Conservation (phyloP, 495 filamentous ascomycete species). For the Penicillium maclennaniae region DNA sequence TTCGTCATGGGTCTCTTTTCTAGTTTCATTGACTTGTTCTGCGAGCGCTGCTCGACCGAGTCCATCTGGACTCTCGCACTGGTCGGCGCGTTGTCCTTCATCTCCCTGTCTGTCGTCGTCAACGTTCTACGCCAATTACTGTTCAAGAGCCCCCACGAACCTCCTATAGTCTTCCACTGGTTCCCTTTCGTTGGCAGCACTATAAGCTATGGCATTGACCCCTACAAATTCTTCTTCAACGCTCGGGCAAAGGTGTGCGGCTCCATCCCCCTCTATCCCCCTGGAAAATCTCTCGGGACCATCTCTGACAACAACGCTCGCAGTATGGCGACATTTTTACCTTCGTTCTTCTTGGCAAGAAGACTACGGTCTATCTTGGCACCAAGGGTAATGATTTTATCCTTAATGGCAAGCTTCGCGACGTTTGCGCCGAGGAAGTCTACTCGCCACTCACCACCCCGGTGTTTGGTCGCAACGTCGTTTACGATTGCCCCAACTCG, state of each 20-base stretch:
- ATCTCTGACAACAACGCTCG: conserved; percentile 10
- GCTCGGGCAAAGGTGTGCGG: conserved; percentile 50
- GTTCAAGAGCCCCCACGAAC: conserved; percentile 61
- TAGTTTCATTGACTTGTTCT: conserved; percentile 33
- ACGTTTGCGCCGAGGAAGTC: conserved; percentile 62
- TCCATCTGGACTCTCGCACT: conserved; percentile 30
- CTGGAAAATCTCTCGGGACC: neutral
- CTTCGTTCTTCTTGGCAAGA: conserved; percentile 60
- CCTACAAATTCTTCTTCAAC: conserved; percentile 57
- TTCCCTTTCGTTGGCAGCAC: conserved; percentile 61
- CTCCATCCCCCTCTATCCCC: neutral
- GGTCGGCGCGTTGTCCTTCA: conserved; percentile 27
- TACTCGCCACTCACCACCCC: conserved; percentile 59
- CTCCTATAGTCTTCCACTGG: conserved; percentile 64
- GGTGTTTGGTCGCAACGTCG: conserved; percentile 60
- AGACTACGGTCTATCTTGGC: conserved; percentile 58
- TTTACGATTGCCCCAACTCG: conserved; percentile 63
- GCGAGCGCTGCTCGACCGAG: conserved; percentile 38
- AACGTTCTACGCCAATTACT: conserved; percentile 70
- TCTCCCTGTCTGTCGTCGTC: conserved; percentile 39
- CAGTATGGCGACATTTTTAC: conserved; percentile 66
- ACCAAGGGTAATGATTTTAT: conserved; percentile 63
- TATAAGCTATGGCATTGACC: conserved; percentile 62
- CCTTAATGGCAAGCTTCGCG: conserved; percentile 57
- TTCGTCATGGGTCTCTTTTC: conserved; percentile 38